A percentile compares a stretch with the other conserved stretches of the same genome.
Evolutionary conservation across 345 rosid genomes (phyloP).

Genomic region (Sonneratia alba): DNA sequence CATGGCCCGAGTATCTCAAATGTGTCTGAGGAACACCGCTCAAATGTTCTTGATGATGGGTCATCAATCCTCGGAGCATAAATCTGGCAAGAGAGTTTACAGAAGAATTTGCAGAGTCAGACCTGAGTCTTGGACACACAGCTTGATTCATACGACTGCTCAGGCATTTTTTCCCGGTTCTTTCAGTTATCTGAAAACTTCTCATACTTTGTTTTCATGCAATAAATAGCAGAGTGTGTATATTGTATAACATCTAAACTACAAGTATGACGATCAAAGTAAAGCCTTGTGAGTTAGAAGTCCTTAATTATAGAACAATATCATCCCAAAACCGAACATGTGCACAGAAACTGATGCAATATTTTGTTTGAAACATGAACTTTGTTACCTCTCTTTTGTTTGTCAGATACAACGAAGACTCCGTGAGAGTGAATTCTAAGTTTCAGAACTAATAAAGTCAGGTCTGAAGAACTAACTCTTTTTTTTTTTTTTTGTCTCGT

Average conservation of each 20-base stretch:
- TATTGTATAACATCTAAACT: not conserved
- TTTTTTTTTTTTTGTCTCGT: not conserved
- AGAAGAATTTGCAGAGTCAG: not conserved
- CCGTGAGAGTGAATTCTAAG: not conserved
- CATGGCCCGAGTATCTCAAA: slow-evolving; percentile 71
- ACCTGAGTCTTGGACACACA: not conserved
- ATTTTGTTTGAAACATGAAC: not conserved
- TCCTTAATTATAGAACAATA: not conserved
- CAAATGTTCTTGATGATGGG: slow-evolving; percentile 48
- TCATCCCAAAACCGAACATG: not conserved
- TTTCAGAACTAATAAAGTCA: not conserved
- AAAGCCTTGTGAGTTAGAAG: not conserved
- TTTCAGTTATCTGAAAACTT: not conserved
- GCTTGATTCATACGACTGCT: not conserved
- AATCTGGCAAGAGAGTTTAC: slow-evolving; percentile 28
- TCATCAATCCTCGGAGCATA: slow-evolving; percentile 74
- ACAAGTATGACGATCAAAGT: not conserved
- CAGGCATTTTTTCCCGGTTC: not conserved
- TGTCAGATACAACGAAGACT: not conserved
- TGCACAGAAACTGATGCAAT: not conserved
- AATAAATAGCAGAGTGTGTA: not conserved
- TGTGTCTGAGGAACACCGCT: slow-evolving; percentile 70
- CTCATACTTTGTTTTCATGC: not conserved
- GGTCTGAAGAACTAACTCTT: not conserved
- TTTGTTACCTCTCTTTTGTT: not conserved